Evolutionary conservation across 345 rosid genomes (phyloP).

Genomic region (Erysimum cheiranthoides): DNA sequence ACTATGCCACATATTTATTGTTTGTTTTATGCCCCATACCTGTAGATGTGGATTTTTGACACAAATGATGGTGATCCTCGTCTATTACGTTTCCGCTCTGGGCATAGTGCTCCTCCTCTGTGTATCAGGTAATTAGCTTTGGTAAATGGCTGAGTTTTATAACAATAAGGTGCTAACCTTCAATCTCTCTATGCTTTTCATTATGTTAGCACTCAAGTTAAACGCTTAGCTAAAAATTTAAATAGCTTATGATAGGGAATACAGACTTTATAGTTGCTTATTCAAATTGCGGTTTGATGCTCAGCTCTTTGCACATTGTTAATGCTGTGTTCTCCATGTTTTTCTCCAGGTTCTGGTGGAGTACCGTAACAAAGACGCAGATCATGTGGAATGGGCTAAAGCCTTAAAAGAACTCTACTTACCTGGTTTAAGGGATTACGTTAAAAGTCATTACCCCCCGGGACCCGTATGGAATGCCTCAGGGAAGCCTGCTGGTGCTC

Average conservation of each 20-base stretch:
- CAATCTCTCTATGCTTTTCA: no score
- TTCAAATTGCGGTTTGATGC: neutral
- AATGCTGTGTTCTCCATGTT: slow-evolving; percentile 19
- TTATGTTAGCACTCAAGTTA: neutral
- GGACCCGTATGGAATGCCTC: slow-evolving; percentile 92
- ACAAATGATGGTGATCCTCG: slow-evolving; percentile 96
- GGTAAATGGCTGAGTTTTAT: no score
- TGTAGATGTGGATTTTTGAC: slow-evolving; percentile 97
- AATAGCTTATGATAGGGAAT: neutral
- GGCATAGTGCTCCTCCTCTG: slow-evolving; percentile 97
- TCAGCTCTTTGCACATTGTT: slow-evolving; percentile 20
- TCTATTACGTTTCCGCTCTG: slow-evolving; percentile 91
- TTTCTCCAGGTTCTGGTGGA: slow-evolving; percentile 76
- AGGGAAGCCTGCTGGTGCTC: slow-evolving; percentile 60
- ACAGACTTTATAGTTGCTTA: slow-evolving; percentile 19
- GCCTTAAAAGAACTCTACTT: slow-evolving; percentile 92
- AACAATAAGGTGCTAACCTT: no score
- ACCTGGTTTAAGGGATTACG: slow-evolving; percentile 90
- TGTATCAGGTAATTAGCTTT: slow-evolving; percentile 73
- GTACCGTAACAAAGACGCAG: slow-evolving; percentile 78
- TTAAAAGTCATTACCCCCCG: slow-evolving; percentile 81
- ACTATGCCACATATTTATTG: slow-evolving; percentile 5
- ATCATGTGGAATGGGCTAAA: slow-evolving; percentile 98
- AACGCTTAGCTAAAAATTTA: neutral
- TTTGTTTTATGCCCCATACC: slow-evolving; percentile 6